Evolutionary conservation across 495 filamentous ascomycete species (phyloP), one percentile per base, ranked within the genome.

Genomic region (Apodospora peruviana): DNA sequence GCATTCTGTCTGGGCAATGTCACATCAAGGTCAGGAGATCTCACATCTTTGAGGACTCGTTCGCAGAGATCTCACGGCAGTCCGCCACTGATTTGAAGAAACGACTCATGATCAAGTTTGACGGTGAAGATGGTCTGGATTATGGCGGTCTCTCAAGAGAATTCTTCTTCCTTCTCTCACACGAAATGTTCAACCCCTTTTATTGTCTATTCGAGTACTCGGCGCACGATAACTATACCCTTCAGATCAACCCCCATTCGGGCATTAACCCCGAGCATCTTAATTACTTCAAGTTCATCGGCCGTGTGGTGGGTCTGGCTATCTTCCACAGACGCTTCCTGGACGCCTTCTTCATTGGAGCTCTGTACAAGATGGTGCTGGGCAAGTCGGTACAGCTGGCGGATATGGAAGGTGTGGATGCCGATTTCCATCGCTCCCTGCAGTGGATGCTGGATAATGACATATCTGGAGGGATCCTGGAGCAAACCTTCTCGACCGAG

Each of bases 131-230:
- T 59, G 93, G 93, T 66, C 73, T 98, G 41, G 93, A 98, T 72
- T 98, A 98, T 66, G 93, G 93, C 67, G 93, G 93, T 77, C 81
- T 99, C 36, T 99, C 93, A 18, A 86, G 93, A 79, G 93, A 99
- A 70, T 99, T 97, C 75, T 99, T 99, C 80, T 99, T 97, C 83
- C 78, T 99, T 48, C 81, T 99, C 35, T 97, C 93, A n/a, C 93
- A 99, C 70, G 93, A 99, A 76, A 99, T 99, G 93, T 99, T 99
- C 72, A 99, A 99, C 69, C 93, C 93, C 45, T 99, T 99, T 73
- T 99, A 99, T 74, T 99, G 93, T 71, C 78, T 99, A 39, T 99
- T 99, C 75, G 93, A 99, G 73, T 99, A 99, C 67, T 96, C 93
- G 52, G 93, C 93, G 23, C 93, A 99, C 74, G 93, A 99, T 81